Evolutionary conservation across 768 basidiomycete genomes (phyloP), one percentile per base, ranked within the genome.

Genomic region (Lactarius psammicola): DNA sequence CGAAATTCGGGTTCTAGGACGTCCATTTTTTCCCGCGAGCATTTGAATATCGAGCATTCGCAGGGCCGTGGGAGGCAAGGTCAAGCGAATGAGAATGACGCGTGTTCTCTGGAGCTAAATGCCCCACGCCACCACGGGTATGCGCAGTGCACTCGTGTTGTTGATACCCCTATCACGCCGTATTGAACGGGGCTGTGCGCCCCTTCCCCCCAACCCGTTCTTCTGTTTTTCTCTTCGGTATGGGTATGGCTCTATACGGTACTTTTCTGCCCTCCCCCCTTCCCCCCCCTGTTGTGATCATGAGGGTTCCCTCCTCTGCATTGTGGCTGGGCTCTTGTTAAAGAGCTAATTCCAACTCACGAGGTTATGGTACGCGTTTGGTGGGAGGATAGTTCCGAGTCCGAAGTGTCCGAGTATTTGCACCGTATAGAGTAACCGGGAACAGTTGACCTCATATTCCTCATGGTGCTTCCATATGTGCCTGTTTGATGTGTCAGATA

Each of bases 401-500:
- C 65, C 65, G 61, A 62, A 34, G 31, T 26, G 62, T 36, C 57
- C 66, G 66, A 58, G 33, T 38, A 63, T 63, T 59, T 53, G 57
- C 40, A 59, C 66, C 62, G 34, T 63, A 40, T 64, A n/a, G 46
- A 59, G 53, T 44, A 54, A 57, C 36, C 51, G 38, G 63, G 31
- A 40, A 23, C 38, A 59, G 61, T 62, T 66, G 65, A 66, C 61
- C 66, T 67, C 66, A 67, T 67, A 67, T 67, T 67, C 61, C 66
- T 38, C 66, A 67, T 67, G 66, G 61, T 63, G 57, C 66, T 67
- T 67, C 61, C 61, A 67, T 63, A 55, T 4, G 66, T 67, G 61
- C 66, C 66, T 67, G 57, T 63, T 63, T 62, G 61, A 67, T 67
- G 66, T 67, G 66, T 67, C 66, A 67, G 62, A 67, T 67, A 67